phyloP scores from a whole-genome alignment of 805 yeast genomes.

The baker's yeast (Saccharomyces cerevisiae) region DNA sequence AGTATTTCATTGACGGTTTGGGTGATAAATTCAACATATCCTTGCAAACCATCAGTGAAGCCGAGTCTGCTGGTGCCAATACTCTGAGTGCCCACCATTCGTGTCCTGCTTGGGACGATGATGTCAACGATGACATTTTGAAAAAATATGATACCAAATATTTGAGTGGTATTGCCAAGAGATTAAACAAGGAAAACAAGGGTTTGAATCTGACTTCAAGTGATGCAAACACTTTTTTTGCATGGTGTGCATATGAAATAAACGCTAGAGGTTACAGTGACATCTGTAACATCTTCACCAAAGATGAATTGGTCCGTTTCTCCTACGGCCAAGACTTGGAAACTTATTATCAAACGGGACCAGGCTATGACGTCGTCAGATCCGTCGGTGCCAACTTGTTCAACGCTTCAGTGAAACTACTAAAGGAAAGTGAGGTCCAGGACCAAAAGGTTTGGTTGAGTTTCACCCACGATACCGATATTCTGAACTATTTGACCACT shows the following conservation, averaged over 20 bases:
- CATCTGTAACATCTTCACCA: constrained; percentile 61
- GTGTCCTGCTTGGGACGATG: constrained; percentile 33
- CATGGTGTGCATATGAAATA: constrained; percentile 67
- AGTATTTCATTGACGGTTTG: constrained; percentile 18
- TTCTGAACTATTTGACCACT: constrained; percentile 54
- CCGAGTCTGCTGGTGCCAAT: constrained; percentile 39
- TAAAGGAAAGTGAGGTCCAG: constrained; percentile 42
- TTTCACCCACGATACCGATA: constrained; percentile 39
- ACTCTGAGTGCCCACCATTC: constrained; percentile 41
- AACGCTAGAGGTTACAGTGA: constrained; percentile 62
- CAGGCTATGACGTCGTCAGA: constrained; percentile 50
- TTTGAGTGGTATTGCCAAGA: constrained; percentile 43
- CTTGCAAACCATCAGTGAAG: constrained; percentile 36
- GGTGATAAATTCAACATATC: constrained; percentile 21
- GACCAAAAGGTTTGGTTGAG: constrained; percentile 53
- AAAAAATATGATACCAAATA: constrained; percentile 28
- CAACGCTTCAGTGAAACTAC: constrained; percentile 40
- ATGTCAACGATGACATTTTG: constrained; percentile 10
- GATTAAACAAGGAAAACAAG: constrained; percentile 44
- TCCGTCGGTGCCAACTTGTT: constrained; percentile 56
- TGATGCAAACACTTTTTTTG: constrained; percentile 48
- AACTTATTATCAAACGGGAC: constrained; percentile 55
- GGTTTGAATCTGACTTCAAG: constrained; percentile 42
- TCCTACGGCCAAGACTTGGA: constrained; percentile 53
- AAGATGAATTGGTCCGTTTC: constrained; percentile 54